phyloP scores from a whole-genome alignment of 345 rosid species.

The Arabidopsis arenosa region DNA sequence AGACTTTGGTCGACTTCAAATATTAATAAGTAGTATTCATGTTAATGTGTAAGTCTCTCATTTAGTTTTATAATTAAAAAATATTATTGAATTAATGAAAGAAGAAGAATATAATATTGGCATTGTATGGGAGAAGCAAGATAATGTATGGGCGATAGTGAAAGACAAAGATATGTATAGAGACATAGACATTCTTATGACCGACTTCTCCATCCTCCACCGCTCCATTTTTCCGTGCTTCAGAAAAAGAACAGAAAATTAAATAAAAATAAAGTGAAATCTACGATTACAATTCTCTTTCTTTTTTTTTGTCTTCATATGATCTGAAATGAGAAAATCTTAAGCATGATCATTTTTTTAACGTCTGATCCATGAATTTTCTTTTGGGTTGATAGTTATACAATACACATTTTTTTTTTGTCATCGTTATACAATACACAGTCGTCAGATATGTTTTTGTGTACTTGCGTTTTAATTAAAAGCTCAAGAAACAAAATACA shows the following conservation, averaged over 20 bases:
- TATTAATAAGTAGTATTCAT: too few relatives aligned
- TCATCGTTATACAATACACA: too few relatives aligned
- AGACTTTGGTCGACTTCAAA: too few relatives aligned
- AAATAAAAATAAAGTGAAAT: constrained; percentile 9
- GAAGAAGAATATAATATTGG: not conserved
- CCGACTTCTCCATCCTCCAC: constrained; percentile 19
- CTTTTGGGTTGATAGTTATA: too few relatives aligned
- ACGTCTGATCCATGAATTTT: not conserved
- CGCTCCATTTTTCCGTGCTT: constrained; percentile 20
- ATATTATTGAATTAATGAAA: not conserved
- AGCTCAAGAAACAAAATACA: not conserved
- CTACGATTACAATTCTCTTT: not conserved
- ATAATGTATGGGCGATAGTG: constrained; percentile 43
- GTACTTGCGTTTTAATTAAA: not conserved
- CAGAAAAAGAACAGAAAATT: not conserved
- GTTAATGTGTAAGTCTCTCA: too few relatives aligned
- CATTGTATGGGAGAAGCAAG: constrained; percentile 16
- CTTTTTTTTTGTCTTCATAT: not conserved
- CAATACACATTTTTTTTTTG: too few relatives aligned
- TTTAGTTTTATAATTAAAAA: too few relatives aligned
- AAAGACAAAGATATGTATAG: constrained; percentile 19
- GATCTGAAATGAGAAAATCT: not conserved
- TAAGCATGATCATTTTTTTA: not conserved
- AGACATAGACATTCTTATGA: constrained; percentile 15
- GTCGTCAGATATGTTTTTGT: not conserved